Base-by-base conservation (phyloP, 768 basidiomycete genomes). In the Psilocybe cubensis region DNA sequence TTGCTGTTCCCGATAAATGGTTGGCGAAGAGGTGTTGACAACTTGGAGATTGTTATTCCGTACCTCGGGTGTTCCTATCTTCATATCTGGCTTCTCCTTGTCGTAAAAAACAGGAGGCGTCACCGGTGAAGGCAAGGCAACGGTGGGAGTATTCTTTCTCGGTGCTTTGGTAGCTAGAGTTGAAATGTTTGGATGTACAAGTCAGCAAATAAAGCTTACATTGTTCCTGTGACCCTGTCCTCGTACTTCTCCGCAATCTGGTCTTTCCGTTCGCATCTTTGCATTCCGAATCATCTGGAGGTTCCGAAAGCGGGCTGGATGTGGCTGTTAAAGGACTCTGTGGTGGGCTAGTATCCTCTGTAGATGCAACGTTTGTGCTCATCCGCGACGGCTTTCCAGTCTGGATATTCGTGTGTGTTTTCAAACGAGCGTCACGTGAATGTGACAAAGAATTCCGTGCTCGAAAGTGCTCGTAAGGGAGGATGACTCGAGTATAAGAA, bases 381-480 rank as follows among this genome's bases (percentile, higher is more conserved):
- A 77, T 71, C 52, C 79, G 81, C 49, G 75, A 71, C 17, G 72
- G 68, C 57, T 75, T 78, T 17, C 35, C 35, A 28, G 28, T 28
- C 14, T 80, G 78, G 33, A 79, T 80, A 60, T 82, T 81, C 18
- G 67, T 66, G 65, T 84, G 83, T 29, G 81, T 86, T 72, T 82
- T 87, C 53, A 83, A 72, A 43, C 72, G 71, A 29, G 71, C 63
- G 52, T 77, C 78, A 66, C 81, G 83, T 61, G 82, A 73, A 8
- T 81, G 78, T 54, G 76, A 76, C 56, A 78, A 73, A 23, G 86
- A 87, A 65, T 84, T 87, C 58, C 85, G 83, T 43, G 87, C 91
- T 47, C 87, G 83, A 70, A 94, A 98, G 66, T 92, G 85, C 67
- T 98, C 96, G 66, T 94, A 99, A n/a, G 97, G 97, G 42, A 94